phyloP scores from a whole-genome alignment of 2,329 filamentous ascomycete genomes.

The Clathrospora elynae region DNA sequence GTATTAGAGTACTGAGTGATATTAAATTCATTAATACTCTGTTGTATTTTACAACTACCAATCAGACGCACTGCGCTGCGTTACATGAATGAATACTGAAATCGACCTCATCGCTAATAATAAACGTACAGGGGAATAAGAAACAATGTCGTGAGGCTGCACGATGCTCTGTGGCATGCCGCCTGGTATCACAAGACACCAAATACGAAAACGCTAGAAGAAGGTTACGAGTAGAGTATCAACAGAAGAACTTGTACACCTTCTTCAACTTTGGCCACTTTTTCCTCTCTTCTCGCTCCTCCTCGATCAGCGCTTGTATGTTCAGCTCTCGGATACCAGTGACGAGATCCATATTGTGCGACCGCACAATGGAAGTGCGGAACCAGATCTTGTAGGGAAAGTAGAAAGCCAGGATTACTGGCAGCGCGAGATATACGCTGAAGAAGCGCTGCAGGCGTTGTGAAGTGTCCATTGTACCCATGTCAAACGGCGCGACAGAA shows the following conservation, averaged over 20 bases:
- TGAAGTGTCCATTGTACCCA: conserved; percentile 51
- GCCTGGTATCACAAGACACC: conserved; percentile 40
- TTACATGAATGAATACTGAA: no score
- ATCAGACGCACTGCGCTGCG: no score
- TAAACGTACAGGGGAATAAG: conserved; percentile 14
- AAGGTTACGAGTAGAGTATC: conserved; percentile 10
- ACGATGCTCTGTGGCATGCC: conserved; percentile 33
- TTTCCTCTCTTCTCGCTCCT: conserved; percentile 76
- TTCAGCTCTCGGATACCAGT: conserved; percentile 88
- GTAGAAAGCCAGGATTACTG: conserved; percentile 71
- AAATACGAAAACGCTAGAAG: conserved; percentile 24
- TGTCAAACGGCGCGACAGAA: conserved; percentile 75
- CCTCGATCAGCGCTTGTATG: conserved; percentile 74
- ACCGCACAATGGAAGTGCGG: conserved; percentile 68
- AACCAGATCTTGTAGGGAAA: conserved; percentile 76
- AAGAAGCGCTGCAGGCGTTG: conserved; percentile 71
- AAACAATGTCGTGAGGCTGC: conserved; percentile 29
- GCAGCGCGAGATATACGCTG: conserved; percentile 70
- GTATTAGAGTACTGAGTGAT: no score
- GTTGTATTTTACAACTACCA: no score
- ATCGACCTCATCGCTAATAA: no score
- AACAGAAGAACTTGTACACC: conserved; percentile 57
- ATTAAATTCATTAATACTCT: no score
- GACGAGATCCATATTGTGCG: conserved; percentile 80
- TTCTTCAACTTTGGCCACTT: conserved; percentile 57